phyloP scores from a whole-genome alignment of 495 filamentous ascomycete genomes.

The Hypomontagnella submonticulosa region DNA sequence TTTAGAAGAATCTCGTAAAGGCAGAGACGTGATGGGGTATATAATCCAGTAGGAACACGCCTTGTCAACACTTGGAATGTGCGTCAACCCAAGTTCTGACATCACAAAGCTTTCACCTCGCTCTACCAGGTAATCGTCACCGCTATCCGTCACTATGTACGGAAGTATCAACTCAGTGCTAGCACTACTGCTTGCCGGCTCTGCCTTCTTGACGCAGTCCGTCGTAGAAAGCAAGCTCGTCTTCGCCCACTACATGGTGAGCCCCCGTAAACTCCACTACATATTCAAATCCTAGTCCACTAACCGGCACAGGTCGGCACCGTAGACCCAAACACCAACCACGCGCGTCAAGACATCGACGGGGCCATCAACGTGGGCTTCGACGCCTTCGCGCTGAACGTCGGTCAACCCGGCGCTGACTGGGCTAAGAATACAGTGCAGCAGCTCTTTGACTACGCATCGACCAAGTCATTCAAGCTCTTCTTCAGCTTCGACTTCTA shows the following conservation, averaged over 20 bases:
- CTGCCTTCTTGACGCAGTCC: slow-evolving; percentile 22
- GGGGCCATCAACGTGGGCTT: slow-evolving; percentile 47
- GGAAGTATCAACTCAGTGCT: slow-evolving; percentile 22
- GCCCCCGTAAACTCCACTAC: background rate
- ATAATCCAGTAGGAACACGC: slow-evolving; percentile 6
- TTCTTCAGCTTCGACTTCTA: slow-evolving; percentile 57
- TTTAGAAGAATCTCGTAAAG: background rate
- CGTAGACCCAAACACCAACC: slow-evolving; percentile 42
- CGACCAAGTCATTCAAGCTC: slow-evolving; percentile 48
- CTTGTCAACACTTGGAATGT: background rate
- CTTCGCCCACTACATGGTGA: slow-evolving; percentile 47
- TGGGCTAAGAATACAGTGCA: slow-evolving; percentile 46
- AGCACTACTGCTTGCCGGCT: slow-evolving; percentile 29
- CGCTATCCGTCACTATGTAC: slow-evolving; percentile 17
- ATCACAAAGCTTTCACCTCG: slow-evolving; percentile 1
- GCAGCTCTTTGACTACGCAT: slow-evolving; percentile 50
- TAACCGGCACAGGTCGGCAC: slow-evolving; percentile 43
- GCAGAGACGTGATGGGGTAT: background rate
- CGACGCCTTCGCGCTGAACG: slow-evolving; percentile 54
- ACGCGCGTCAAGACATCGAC: slow-evolving; percentile 50
- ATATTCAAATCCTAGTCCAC: background rate
- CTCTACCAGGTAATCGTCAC: background rate
- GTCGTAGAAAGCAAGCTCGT: slow-evolving; percentile 39
- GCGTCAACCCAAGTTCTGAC: background rate
- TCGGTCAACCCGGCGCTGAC: slow-evolving; percentile 39